Evolutionary conservation across 2,329 filamentous ascomycete genomes (phyloP).

Genomic region (Colletotrichum salicis): DNA sequence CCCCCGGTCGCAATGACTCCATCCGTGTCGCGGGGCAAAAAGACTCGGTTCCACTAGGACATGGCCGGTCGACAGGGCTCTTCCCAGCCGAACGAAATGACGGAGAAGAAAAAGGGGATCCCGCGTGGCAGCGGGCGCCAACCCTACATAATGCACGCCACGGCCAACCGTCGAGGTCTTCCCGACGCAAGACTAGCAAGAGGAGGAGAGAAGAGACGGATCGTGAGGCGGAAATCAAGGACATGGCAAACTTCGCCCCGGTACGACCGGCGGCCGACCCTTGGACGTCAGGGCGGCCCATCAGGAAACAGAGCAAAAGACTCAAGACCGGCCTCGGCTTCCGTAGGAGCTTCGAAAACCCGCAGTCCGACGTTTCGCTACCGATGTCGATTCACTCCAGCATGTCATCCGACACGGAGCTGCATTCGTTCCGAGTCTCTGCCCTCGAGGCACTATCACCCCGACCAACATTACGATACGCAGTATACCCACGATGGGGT

Average conservation of each 20-base stretch:
- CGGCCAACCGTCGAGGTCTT: constrained; percentile 62
- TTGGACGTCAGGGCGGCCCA: constrained; percentile 68
- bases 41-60: constrained; percentile 31
- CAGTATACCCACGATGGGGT: constrained; percentile 70
- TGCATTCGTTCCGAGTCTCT: constrained; percentile 82
- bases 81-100: constrained; percentile 35
- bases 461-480: constrained; percentile 82
- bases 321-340: constrained; percentile 63
- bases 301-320: constrained; percentile 74
- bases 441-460: constrained; percentile 84
- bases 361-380: constrained; percentile 78
- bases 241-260: constrained; percentile 79
- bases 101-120: constrained; percentile 36
- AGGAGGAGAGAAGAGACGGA: constrained; percentile 79
- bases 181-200: constrained; percentile 77
- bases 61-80: constrained; percentile 31
- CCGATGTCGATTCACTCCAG: constrained; percentile 81
- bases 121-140: constrained; percentile 48
- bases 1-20: constrained; percentile 66
- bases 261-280: constrained; percentile 70
- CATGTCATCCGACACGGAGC: constrained; percentile 79
- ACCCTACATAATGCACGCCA: constrained; percentile 72
- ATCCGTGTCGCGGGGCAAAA: constrained; percentile 52
- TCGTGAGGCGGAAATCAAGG: constrained; percentile 87
- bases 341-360: constrained; percentile 66